Evolutionary conservation across 306 rosid genomes (phyloP), one percentile per base, ranked within the genome.

Genomic region (Acmispon strigosus): DNA sequence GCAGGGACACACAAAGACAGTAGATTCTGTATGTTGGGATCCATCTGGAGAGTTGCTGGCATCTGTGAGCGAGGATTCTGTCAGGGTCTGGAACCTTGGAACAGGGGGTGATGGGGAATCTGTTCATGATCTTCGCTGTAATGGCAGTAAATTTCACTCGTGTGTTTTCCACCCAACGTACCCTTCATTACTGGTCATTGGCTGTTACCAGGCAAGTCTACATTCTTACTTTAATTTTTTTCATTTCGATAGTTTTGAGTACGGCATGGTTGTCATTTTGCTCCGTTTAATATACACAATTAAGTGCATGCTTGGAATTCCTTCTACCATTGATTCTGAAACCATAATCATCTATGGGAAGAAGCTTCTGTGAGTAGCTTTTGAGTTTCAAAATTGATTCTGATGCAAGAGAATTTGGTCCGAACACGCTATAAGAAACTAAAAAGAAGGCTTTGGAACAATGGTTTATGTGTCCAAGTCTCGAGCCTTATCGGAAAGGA

Each of bases 31-130:
- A 66, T 89, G 95, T 70, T 94, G 99, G 99, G 90, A 91, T 74
- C 96, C 92, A n/a, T 83, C 96, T 24, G 99, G 99, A 9, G 96
- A 89, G 74, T 87, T 81, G 66, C 82, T 94, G 49, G 99, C 99
- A 71, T 94, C 99, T 11, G 91, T 91, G 43, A 94, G 99, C 18
- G 97, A 94, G 86, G 99, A 94, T 71, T 94, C 91, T 7, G 99
- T 94, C 64, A 82, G 90, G 81, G 97, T 94, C 39, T 94, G 97
- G 99, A 70, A 80, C 10, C 86, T 91, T 42, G 91, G 97, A 77
- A 67, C 92, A 0, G 99, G 99, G 47, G 74, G 78, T 55, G 99
- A 91, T 76, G 96, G 86, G 36, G 96, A 91, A 9, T 86, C 91
- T 24, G 89, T 91, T 50, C 99, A 94, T 43, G 99, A 90, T 60